Conservation (phyloP, 2,329 filamentous ascomycete genomes). For the Madurella fahalii region DNA sequence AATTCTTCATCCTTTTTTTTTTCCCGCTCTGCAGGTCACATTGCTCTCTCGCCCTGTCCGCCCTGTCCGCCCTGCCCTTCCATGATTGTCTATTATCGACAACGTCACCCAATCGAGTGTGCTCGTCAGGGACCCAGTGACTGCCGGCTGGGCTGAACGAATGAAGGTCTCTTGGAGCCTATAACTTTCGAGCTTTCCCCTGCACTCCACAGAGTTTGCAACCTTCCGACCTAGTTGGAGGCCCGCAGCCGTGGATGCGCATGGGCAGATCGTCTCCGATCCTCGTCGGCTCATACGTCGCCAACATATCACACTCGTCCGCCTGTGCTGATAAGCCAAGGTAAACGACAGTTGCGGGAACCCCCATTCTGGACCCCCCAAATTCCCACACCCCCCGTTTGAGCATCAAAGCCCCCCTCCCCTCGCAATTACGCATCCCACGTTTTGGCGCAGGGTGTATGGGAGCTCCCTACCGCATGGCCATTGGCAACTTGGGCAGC, state of each 20-base stretch:
- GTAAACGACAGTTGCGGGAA: slow-evolving; percentile 14
- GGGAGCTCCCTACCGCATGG: slow-evolving; percentile 17
- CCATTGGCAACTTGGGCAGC: slow-evolving; percentile 1
- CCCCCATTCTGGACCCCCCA: slow-evolving; percentile 24
- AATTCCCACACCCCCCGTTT: slow-evolving; percentile 20
- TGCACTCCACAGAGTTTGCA: slow-evolving; percentile 20
- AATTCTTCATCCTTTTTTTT: not conserved
- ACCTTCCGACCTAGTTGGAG: slow-evolving; percentile 2
- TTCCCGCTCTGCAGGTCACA: slow-evolving; percentile 3
- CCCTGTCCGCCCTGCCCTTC: slow-evolving; percentile 1
- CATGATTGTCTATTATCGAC: not conserved
- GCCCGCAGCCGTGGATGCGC: not conserved
- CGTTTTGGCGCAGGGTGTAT: slow-evolving; percentile 21
- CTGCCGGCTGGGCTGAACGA: slow-evolving; percentile 8
- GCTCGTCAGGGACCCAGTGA: not conserved
- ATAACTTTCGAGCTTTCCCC: slow-evolving; percentile 4
- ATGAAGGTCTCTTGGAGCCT: not conserved
- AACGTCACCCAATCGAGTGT: slow-evolving; percentile 8
- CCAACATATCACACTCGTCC: not conserved
- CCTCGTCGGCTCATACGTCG: slow-evolving; percentile 2
- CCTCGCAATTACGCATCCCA: slow-evolving; percentile 25
- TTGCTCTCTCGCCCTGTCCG: not conserved
- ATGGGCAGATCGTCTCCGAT: slow-evolving; percentile 15
- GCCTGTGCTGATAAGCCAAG: slow-evolving; percentile 1
- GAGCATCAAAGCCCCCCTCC: slow-evolving; percentile 21